phyloP scores from a whole-genome alignment of 75 land plant species.

The Isoetes taiwanensis region DNA sequence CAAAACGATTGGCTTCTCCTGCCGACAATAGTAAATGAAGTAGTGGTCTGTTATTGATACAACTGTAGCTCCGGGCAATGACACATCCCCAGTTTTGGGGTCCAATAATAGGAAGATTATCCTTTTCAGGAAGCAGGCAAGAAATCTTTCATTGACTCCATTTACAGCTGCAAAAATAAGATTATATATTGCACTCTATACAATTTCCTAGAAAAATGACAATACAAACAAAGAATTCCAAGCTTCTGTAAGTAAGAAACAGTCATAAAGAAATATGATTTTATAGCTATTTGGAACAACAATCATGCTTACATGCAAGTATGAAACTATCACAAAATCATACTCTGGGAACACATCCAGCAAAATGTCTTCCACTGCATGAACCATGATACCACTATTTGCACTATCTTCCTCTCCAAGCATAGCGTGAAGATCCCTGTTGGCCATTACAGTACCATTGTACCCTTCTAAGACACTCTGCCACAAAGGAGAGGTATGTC shows the following conservation, averaged over 20 bases:
- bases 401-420: background rate
- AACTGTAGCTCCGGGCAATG: conserved; percentile 1
- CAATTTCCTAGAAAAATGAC: too few species aligned
- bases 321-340: conserved; percentile 2
- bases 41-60: background rate
- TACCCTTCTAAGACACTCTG: conserved; percentile 52
- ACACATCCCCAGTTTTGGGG: background rate
- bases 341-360: background rate
- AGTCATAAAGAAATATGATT: too few species aligned
- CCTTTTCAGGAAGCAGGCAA: conserved; percentile 45
- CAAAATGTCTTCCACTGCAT: background rate
- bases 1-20: conserved; percentile 52
- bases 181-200: too few species aligned
- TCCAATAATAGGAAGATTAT: conserved; percentile 37
- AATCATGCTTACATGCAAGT: background rate
- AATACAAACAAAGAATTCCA: too few species aligned
- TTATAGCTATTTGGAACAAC: background rate
- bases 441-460: background rate
- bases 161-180: conserved; percentile 32
- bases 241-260: too few species aligned
- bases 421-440: background rate
- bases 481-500: background rate
- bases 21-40: conserved; percentile 20
- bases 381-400: background rate
- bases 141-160: conserved; percentile 61